Evolutionary conservation across 495 filamentous ascomycete genomes (phyloP), one percentile per base, ranked within the genome.

Genomic region (Lasiosphaeris hirsuta): DNA sequence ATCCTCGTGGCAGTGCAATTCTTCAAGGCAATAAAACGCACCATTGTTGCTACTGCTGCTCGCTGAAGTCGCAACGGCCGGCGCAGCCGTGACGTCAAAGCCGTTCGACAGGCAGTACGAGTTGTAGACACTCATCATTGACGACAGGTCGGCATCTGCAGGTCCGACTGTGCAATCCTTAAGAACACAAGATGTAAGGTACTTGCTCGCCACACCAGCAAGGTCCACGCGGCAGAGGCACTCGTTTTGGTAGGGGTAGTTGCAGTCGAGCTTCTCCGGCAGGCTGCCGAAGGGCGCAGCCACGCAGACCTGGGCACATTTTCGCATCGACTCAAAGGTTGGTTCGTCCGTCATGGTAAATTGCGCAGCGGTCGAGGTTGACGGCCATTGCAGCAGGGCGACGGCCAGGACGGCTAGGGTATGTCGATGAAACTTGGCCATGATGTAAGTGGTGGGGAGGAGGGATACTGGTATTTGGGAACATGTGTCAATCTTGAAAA

Each of bases 191-290:
- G 54, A 40, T 44, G 34, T 57, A 23, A 57, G 15, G 34, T 57
- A 45, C 44, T 57, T 57, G 43, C 44, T 39, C 1, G 54, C 54
- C 11, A 37, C 54, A 15, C 44, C 37, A 10, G 54, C 54, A 4
- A 57, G 44, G 35, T 57, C 54, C 13, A 45, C 17, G 8, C 54
- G 15, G 44, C 54, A 57, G 35, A 57, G 54, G 17, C 54, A 57
- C 19, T 57, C 54, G 54, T 57, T 57, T 23, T 57, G 54, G 15
- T 57, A 50, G 14, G 54, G 54, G 17, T 57, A 57, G 34, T 14
- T 36, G 19, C 54, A 57, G 19, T 37, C 54, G 4, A 57, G 38
- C 14, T 48, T 34, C 17, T 45, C 45, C 14, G 30, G 23, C 7
- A 57, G 54, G 44, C 45, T 57, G 15, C 45, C 45, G 44, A 49